These are phyloP conservation scores for Colletotrichum lindemuthianum DNA, from an alignment of 2,329 filamentous ascomycete species.

Conservation along the genomic window DNA sequence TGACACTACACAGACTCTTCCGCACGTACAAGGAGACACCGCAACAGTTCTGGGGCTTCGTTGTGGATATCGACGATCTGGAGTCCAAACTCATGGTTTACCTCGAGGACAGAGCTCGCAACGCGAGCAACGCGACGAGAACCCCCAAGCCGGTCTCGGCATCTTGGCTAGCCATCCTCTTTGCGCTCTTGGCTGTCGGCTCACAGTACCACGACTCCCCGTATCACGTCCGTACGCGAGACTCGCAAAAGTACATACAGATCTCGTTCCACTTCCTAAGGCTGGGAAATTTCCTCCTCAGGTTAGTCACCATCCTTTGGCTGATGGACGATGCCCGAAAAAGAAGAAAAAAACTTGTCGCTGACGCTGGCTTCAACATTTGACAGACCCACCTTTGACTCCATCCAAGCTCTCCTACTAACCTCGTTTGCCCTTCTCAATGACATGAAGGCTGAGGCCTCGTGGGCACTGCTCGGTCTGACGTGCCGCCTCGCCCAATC, in stretches of 20 bases:
- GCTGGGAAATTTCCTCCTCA: slow-evolving; percentile 70
- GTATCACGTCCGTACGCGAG: slow-evolving; percentile 67
- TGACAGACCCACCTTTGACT: slow-evolving; percentile 69
- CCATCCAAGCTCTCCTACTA: slow-evolving; percentile 71
- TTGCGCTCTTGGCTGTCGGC: slow-evolving; percentile 71
- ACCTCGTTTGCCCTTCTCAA: slow-evolving; percentile 72
- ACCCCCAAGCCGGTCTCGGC: slow-evolving; percentile 65
- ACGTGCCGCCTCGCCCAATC: slow-evolving; percentile 74
- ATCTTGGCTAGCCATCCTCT: slow-evolving; percentile 73
- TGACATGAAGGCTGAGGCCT: slow-evolving; percentile 76
- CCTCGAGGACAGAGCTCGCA: slow-evolving; percentile 70
- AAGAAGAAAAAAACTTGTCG: slow-evolving; percentile 7
- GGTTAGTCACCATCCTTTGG: slow-evolving; percentile 48
- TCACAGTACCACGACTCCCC: slow-evolving; percentile 74
- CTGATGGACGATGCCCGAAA: background rate
- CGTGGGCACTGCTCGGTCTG: slow-evolving; percentile 72
- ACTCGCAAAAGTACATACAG: slow-evolving; percentile 70
- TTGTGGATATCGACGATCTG: slow-evolving; percentile 73
- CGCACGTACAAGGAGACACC: slow-evolving; percentile 74
- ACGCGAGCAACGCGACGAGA: slow-evolving; percentile 57
- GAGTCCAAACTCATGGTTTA: slow-evolving; percentile 73
- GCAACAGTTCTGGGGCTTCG: slow-evolving; percentile 75
- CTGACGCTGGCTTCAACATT: slow-evolving; percentile 25
- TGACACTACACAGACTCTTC: slow-evolving; percentile 60
- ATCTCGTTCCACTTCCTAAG: slow-evolving; percentile 73